These are phyloP conservation scores for Thermoascus crustaceus DNA, from an alignment of 2,329 filamentous ascomycete species.

Conservation along the genomic window DNA sequence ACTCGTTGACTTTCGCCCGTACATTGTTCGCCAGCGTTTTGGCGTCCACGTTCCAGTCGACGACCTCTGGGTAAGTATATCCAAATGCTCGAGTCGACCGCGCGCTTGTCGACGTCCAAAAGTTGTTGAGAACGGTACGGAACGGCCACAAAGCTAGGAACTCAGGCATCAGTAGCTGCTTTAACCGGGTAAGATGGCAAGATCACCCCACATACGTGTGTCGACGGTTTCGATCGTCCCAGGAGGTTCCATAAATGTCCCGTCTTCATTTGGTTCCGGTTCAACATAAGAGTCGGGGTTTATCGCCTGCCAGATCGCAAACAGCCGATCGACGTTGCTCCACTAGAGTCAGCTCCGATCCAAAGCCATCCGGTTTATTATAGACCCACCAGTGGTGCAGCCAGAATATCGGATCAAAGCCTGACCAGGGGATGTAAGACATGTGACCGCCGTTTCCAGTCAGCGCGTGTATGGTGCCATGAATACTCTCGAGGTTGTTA, in stretches of 20 bases:
- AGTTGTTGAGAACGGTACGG: conserved; percentile 47
- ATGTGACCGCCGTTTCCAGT: conserved; percentile 58
- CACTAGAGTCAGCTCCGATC: conserved; percentile 1
- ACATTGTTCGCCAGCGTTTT: conserved; percentile 36
- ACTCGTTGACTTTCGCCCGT: conserved; percentile 48
- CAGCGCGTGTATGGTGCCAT: conserved; percentile 44
- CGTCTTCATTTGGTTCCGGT: conserved; percentile 46
- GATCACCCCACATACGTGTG: conserved; percentile 36
- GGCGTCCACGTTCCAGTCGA: conserved; percentile 31
- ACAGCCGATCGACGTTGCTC: conserved; percentile 63
- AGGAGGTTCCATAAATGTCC: conserved; percentile 53
- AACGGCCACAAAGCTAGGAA: conserved; percentile 56
- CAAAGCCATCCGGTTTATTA: too few relatives aligned
- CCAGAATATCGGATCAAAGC: conserved; percentile 74
- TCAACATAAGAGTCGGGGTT: conserved; percentile 61
- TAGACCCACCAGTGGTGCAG: conserved; percentile 54
- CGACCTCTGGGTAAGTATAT: conserved; percentile 66
- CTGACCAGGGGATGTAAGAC: conserved; percentile 61
- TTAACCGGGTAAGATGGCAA: neutral
- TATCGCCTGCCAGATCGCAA: conserved; percentile 69
- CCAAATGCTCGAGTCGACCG: conserved; percentile 56
- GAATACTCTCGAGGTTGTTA: conserved; percentile 36
- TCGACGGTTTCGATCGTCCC: conserved; percentile 48
- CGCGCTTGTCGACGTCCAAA: conserved; percentile 60
- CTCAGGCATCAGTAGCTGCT: neutral